phyloP scores from a whole-genome alignment of 129 eudicot genomes.

The Lactuca sativa region DNA sequence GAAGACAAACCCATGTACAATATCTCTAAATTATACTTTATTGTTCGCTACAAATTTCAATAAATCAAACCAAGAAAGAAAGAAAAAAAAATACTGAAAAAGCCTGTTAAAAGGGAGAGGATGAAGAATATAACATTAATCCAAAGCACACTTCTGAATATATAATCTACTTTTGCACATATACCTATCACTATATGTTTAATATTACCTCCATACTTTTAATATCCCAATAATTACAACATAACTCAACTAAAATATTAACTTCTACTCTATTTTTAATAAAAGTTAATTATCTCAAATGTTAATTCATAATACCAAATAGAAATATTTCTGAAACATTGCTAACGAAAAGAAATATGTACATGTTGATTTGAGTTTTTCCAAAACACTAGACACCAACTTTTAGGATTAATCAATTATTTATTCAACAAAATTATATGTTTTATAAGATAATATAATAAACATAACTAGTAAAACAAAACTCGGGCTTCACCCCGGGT shows the following conservation, averaged over 20 bases:
- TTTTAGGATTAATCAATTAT: background rate
- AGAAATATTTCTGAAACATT: background rate
- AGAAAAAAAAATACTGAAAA: slow-evolving; percentile 24
- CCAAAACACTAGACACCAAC: background rate
- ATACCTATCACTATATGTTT: slow-evolving; percentile 14
- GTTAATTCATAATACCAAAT: too few species aligned
- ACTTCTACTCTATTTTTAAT: too few species aligned
- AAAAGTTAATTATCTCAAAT: too few species aligned
- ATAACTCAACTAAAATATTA: too few species aligned
- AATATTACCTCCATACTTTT: slow-evolving; percentile 14
- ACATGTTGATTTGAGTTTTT: background rate
- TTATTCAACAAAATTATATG: background rate
- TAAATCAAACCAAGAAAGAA: slow-evolving; percentile 33
- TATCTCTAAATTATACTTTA: slow-evolving; percentile 15
- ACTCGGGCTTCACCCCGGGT: too few species aligned
- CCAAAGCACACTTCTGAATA: slow-evolving; percentile 17
- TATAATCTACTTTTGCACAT: slow-evolving; percentile 17
- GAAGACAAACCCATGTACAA: slow-evolving; percentile 29
- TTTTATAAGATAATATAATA: too few species aligned
- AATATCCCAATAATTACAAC: background rate
- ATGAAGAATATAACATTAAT: slow-evolving; percentile 18
- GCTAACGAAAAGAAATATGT: background rate
- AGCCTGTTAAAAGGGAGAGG: slow-evolving; percentile 34
- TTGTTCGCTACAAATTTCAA: slow-evolving; percentile 36
- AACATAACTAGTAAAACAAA: too few species aligned